These are phyloP conservation scores for Austropuccinia psidii DNA, from an alignment of 1,284 basidiomycete genomes.

Conservation along the genomic window DNA sequence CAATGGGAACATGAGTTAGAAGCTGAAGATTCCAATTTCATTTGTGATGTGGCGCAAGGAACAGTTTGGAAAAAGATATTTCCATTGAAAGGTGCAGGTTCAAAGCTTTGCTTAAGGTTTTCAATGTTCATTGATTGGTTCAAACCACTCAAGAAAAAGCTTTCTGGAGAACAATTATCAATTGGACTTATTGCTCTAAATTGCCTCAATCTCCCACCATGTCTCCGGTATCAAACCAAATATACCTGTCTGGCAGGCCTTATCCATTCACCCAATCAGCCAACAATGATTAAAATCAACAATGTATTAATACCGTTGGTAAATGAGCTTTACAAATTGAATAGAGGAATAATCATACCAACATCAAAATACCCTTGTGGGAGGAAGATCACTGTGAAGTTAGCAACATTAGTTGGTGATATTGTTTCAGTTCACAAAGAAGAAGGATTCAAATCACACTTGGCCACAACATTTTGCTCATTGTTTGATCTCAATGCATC, in stretches of 20 bases:
- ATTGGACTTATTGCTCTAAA: too few species aligned
- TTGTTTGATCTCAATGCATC: background rate
- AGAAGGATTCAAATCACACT: constrained; percentile 11
- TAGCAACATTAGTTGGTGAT: background rate
- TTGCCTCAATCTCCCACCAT: background rate
- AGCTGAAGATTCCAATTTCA: too few species aligned
- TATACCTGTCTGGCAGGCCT: background rate
- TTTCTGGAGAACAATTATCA: too few species aligned
- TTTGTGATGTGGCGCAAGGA: too few species aligned
- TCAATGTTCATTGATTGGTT: too few species aligned
- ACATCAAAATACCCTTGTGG: background rate
- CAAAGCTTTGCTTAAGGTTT: too few species aligned
- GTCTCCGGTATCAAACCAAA: background rate
- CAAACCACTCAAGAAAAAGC: too few species aligned
- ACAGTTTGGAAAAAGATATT: too few species aligned
- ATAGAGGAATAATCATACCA: background rate
- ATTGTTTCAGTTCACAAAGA: constrained; percentile 16
- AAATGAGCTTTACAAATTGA: background rate
- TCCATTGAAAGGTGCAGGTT: too few species aligned
- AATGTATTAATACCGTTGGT: background rate
- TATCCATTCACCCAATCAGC: constrained; percentile 1
- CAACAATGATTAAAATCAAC: background rate
- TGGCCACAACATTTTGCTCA: background rate
- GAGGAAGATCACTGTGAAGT: background rate
- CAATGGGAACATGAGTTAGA: too few species aligned